Evolutionary conservation across 2,329 filamentous ascomycete genomes (phyloP), one percentile per base, ranked within the genome.

Genomic region (Aspergillus fructus): DNA sequence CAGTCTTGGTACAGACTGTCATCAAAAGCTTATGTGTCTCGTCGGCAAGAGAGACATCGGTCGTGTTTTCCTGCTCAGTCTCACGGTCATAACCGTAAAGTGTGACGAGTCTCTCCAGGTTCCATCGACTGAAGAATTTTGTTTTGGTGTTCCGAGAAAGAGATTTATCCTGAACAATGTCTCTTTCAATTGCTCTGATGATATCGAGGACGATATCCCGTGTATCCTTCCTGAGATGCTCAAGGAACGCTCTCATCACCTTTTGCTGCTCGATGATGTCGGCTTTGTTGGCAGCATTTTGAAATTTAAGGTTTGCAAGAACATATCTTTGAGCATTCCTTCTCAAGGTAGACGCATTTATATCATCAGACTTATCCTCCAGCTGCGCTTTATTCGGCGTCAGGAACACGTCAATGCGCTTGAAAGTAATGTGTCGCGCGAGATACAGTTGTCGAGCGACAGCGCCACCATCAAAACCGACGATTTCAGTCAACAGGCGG

Each of bases 311-410:
- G 61, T 91, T 87, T 23, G 88, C 86, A 59, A 97, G 76, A 34
- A 97, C 79, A 71, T 96, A 93, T 41, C 89, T 85, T 53, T 96
- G 82, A 8, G 93, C 89, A 68, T 93, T 91, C 2, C 90, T 91
- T 53, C 94, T 84, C 17, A 96, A 83, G 7, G 92, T 93, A 2
- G 92, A 89, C 66, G 86, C 89, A 60, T 85, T 83, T 5, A 78
- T 75, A 55, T 91, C 87, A 65, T 90, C 89, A 2, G 82, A 76
- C 1, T 79, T 79, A 33, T 86, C 81, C 47, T 85, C 82, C 49
- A 66, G 54, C 42, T 71, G 74, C 15, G 75, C 71, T 62, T 79
- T 84, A 53, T 85, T 83, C n/a, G 93, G 81, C 45, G 88, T 86
- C 52, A 99, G 83, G 65, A 96, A 96, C 52, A 90, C 83, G 5